A percentile compares a stretch with the other conserved stretches of the same genome.
These are phyloP conservation scores for Chromera velia DNA, from an alignment of 73 alveolate genomes.

Conservation along the genomic window DNA sequence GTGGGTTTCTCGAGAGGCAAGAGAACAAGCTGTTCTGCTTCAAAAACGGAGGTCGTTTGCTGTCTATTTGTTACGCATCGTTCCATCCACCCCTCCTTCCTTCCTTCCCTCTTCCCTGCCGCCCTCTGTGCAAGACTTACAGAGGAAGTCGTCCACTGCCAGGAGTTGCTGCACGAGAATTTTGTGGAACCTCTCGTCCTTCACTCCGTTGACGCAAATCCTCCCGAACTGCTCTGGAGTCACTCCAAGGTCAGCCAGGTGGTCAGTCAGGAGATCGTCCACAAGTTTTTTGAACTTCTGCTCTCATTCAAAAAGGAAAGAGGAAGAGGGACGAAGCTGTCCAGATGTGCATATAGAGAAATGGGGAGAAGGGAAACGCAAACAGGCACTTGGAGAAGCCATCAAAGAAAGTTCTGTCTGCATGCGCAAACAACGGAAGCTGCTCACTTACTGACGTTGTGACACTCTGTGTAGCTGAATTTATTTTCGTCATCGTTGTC, in stretches of 20 bases:
- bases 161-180: slow-evolving; percentile 51
- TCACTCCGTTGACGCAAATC: slow-evolving; percentile 52
- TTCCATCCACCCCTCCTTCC: no score
- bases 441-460: slow-evolving; percentile 31
- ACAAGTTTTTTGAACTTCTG: slow-evolving; percentile 70
- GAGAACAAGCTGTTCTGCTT: no score
- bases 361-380: background rate
- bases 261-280: slow-evolving; percentile 61
- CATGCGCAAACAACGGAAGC: no score
- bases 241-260: slow-evolving; percentile 69
- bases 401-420: no score
- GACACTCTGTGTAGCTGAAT: slow-evolving; percentile 61
- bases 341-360: no score
- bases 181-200: slow-evolving; percentile 14
- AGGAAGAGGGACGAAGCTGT: no score
- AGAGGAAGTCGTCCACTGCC: slow-evolving; percentile 54
- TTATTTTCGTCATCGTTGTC: slow-evolving; percentile 81
- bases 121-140: slow-evolving; percentile 2
- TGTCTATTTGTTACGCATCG: background rate
- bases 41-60: background rate
- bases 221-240: slow-evolving; percentile 55
- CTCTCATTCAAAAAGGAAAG: no score
- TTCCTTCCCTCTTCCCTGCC: no score
- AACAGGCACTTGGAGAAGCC: background rate
- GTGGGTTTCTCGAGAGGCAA: no score